Evolutionary conservation across 495 filamentous ascomycete species (phyloP).

Genomic region (Cetradonia linearis): DNA sequence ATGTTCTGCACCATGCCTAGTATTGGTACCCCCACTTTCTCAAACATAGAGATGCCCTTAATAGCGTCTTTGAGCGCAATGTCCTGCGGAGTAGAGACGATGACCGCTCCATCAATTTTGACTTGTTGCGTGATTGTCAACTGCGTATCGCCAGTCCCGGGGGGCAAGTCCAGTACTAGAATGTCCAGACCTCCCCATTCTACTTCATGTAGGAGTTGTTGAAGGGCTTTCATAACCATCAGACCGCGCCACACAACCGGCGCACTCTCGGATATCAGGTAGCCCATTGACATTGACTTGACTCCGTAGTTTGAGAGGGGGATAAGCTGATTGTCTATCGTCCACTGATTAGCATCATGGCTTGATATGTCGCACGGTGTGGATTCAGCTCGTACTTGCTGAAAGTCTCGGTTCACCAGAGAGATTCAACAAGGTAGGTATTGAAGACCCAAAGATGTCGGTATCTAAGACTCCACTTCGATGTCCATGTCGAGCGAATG

Average conservation of each 20-base stretch:
- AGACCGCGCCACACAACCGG: slow-evolving; percentile 94
- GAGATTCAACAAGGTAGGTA: slow-evolving; percentile 81
- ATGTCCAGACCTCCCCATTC: slow-evolving; percentile 80
- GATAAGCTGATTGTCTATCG: slow-evolving; percentile 51
- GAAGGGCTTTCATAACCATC: slow-evolving; percentile 96
- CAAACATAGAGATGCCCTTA: slow-evolving; percentile 85
- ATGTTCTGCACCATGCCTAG: slow-evolving; percentile 97
- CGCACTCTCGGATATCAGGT: slow-evolving; percentile 64
- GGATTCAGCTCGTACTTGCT: slow-evolving; percentile 35
- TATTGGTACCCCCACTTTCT: slow-evolving; percentile 61
- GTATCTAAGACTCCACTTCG: slow-evolving; percentile 83
- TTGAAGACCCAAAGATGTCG: slow-evolving; percentile 92
- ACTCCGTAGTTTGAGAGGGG: slow-evolving; percentile 93
- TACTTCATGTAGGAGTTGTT: slow-evolving; percentile 88
- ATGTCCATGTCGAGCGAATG: slow-evolving; percentile 69
- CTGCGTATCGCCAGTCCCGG: slow-evolving; percentile 90
- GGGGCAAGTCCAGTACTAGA: slow-evolving; percentile 82
- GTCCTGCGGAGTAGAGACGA: slow-evolving; percentile 89
- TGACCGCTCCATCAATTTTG: slow-evolving; percentile 72
- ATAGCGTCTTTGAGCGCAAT: slow-evolving; percentile 81
- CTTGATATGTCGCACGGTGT: slow-evolving; percentile 7
- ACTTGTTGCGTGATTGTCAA: slow-evolving; percentile 89
- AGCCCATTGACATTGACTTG: slow-evolving; percentile 98
- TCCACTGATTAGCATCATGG: not conserved
- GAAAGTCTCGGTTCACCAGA: slow-evolving; percentile 61